Evolutionary conservation across 1,284 basidiomycete genomes (phyloP).

Genomic region (Naganishia albida): DNA sequence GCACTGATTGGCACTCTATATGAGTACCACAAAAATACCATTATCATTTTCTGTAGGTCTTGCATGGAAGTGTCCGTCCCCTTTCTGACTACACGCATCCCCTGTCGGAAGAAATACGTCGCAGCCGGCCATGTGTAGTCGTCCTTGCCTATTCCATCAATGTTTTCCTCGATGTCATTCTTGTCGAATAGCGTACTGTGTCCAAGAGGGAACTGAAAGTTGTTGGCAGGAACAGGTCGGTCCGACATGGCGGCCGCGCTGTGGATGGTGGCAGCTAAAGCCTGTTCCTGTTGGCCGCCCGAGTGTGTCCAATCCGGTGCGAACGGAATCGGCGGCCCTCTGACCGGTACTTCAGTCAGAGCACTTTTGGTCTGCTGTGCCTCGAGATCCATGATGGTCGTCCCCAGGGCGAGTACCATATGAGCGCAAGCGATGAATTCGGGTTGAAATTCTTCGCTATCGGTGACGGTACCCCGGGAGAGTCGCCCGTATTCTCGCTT

Average conservation of each 20-base stretch:
- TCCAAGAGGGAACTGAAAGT: constrained; percentile 10
- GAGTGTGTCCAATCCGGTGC: not conserved
- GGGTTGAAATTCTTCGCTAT: not conserved
- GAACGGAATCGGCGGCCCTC: not conserved
- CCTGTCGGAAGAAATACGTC: constrained; percentile 9
- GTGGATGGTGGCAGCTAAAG: not conserved
- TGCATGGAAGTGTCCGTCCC: not conserved
- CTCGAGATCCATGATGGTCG: constrained; percentile 16
- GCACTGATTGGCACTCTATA: constrained; percentile 12
- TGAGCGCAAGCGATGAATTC: constrained; percentile 16
- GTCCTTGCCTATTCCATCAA: constrained; percentile 8
- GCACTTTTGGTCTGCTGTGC: constrained; percentile 17
- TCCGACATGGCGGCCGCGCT: constrained; percentile 9
- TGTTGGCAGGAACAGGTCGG: constrained; percentile 15
- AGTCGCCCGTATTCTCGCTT: constrained; percentile 21
- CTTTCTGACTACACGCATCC: not conserved
- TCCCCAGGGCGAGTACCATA: constrained; percentile 15
- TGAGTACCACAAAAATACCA: constrained; percentile 15
- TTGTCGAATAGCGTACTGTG: constrained; percentile 19
- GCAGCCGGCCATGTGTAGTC: not conserved
- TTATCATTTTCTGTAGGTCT: constrained; percentile 22
- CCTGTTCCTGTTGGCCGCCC: not conserved
- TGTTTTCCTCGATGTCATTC: constrained; percentile 10
- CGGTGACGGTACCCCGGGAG: not conserved
- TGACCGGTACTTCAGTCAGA: not conserved